Evolutionary conservation across 1,284 basidiomycete genomes (phyloP).

Genomic region (Cryptococcus sp.): DNA sequence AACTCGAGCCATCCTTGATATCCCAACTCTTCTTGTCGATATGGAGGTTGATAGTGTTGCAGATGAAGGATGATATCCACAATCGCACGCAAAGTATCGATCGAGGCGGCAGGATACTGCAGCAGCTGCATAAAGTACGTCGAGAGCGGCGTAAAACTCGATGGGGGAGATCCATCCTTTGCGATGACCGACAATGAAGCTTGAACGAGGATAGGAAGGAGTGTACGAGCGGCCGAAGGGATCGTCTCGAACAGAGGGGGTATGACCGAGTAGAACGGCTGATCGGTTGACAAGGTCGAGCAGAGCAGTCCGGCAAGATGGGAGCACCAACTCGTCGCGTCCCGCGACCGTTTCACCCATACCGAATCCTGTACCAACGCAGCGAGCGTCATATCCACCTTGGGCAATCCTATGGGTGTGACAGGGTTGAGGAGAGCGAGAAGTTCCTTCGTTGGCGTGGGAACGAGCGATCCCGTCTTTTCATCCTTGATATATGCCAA

Average conservation of each 20-base stretch:
- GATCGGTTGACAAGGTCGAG: constrained; percentile 54
- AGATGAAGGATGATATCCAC: constrained; percentile 77
- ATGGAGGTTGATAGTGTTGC: constrained; percentile 57
- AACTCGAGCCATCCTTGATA: constrained; percentile 81
- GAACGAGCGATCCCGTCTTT: neutral
- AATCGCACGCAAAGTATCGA: constrained; percentile 50
- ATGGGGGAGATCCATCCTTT: neutral
- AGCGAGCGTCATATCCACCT: neutral
- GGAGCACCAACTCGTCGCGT: constrained; percentile 56
- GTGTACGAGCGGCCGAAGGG: constrained; percentile 60
- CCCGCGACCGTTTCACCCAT: constrained; percentile 16
- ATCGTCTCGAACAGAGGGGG: constrained; percentile 56
- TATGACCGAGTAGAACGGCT: constrained; percentile 62
- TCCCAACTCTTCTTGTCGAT: constrained; percentile 54
- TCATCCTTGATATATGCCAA: neutral
- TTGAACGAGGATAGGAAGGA: constrained; percentile 72
- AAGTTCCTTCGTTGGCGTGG: neutral
- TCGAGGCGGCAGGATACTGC: constrained; percentile 12
- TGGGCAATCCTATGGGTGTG: neutral
- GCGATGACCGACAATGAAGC: constrained; percentile 52
- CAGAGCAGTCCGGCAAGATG: constrained; percentile 59
- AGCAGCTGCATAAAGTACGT: constrained; percentile 55
- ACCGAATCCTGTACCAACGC: neutral
- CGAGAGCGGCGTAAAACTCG: constrained; percentile 49
- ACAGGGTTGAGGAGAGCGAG: constrained; percentile 3